Conservation (phyloP, 2,329 filamentous ascomycete species). For the Ophiocordyceps camponoti-saundersi region DNA sequence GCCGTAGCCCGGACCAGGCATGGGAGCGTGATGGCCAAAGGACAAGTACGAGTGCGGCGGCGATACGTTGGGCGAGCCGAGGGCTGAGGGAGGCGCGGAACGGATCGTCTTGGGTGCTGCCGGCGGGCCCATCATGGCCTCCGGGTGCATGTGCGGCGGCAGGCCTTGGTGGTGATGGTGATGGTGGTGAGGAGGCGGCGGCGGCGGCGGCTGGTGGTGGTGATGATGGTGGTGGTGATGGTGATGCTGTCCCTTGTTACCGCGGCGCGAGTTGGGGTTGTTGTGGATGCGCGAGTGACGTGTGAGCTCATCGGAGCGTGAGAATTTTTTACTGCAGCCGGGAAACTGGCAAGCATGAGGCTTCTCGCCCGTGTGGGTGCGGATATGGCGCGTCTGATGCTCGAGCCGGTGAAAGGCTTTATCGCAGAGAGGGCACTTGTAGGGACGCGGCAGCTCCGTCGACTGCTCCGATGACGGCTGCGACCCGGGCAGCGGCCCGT, state of each 20-base stretch:
- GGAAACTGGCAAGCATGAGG: constrained; percentile 91
- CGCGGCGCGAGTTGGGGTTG: constrained; percentile 90
- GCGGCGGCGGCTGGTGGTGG: constrained; percentile 13
- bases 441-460: constrained; percentile 75
- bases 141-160: constrained; percentile 27
- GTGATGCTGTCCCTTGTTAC: constrained; percentile 55
- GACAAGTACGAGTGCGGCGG: constrained; percentile 78
- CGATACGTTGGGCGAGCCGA: constrained; percentile 89
- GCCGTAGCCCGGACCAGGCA: constrained; percentile 29
- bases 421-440: constrained; percentile 97
- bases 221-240: constrained; percentile 15
- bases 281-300: constrained; percentile 96
- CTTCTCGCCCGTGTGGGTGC: constrained; percentile 96
- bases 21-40: constrained; percentile 38
- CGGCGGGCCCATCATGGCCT: constrained; percentile 65
- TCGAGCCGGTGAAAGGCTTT: constrained; percentile 97
- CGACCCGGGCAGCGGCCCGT: constrained; percentile 44
- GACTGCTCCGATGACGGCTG: constrained; percentile 33
- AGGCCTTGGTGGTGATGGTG: constrained; percentile 20
- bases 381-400: constrained; percentile 81
- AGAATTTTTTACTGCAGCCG: constrained; percentile 94
- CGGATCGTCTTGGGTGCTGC: constrained; percentile 62
- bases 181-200: constrained; percentile 13
- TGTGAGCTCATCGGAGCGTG: constrained; percentile 87
- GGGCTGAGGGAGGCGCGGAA: constrained; percentile 72